These are phyloP conservation scores for Trypanosoma scelopori DNA, from an alignment of 208 protist genomes.

Conservation along the genomic window DNA sequence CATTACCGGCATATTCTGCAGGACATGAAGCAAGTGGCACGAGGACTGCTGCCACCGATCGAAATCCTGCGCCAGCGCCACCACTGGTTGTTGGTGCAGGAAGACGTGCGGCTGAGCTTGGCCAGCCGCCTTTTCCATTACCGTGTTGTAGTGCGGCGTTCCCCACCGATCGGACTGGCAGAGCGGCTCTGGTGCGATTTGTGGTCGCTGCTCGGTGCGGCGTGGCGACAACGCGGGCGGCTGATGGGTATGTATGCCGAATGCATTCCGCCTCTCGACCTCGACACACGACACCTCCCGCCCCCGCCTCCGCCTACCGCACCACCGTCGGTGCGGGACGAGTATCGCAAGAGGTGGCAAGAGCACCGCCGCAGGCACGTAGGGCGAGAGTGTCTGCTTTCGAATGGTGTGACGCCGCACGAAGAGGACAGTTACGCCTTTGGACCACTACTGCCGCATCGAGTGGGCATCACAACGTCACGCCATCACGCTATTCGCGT, in stretches of 20 bases:
- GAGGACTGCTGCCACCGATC: constrained; percentile 48
- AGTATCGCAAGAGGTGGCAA: constrained; percentile 6
- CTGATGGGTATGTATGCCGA: constrained; percentile 47
- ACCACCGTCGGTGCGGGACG: constrained; percentile 10
- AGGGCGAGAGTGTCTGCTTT: neutral
- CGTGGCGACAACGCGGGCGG: constrained; percentile 70
- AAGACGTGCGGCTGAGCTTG: constrained; percentile 59
- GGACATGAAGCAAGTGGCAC: constrained; percentile 48
- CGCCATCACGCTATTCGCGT: constrained; percentile 49
- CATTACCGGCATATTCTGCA: constrained; percentile 47
- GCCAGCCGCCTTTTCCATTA: constrained; percentile 51
- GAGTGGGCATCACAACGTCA: constrained; percentile 45
- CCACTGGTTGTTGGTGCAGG: constrained; percentile 63
- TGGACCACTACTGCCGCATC: constrained; percentile 57
- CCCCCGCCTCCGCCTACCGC: neutral
- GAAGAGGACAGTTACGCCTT: constrained; percentile 61
- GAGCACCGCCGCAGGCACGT: neutral
- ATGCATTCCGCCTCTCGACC: constrained; percentile 1
- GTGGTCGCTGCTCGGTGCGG: constrained; percentile 57
- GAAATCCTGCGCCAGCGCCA: constrained; percentile 56
- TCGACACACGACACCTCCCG: constrained; percentile 11
- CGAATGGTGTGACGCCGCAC: neutral
- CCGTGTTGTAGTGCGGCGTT: constrained; percentile 33
- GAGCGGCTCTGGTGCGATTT: constrained; percentile 55
- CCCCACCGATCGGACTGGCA: constrained; percentile 26